phyloP scores from a whole-genome alignment of 345 rosid species.

The Durio zibethinus region DNA sequence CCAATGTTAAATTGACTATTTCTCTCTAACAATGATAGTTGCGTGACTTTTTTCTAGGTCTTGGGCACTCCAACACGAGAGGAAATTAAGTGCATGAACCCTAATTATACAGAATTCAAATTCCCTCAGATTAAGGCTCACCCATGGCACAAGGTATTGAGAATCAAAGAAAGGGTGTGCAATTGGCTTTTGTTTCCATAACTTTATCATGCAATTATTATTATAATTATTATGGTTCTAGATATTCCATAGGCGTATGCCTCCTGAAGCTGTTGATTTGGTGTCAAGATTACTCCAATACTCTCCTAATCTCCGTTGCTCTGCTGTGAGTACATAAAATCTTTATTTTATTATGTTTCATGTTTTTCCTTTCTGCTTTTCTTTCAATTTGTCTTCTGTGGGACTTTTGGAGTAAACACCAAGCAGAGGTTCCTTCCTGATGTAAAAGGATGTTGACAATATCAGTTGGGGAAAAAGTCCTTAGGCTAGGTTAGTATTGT shows the following conservation, averaged over 20 bases:
- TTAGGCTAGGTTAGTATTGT: not conserved
- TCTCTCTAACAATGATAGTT: not conserved
- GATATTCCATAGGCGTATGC: slow-evolving; percentile 95
- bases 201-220: not conserved
- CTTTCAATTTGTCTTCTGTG: not conserved
- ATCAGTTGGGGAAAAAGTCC: not conserved
- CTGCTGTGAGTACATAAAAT: slow-evolving; percentile 60
- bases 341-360: not conserved
- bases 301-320: slow-evolving; percentile 80
- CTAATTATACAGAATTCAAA: slow-evolving; percentile 86
- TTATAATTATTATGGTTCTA: slow-evolving; percentile 21
- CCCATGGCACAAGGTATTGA: slow-evolving; percentile 94
- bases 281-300: slow-evolving; percentile 92
- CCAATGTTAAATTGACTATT: not conserved
- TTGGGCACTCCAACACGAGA: slow-evolving; percentile 98
- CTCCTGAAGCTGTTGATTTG: slow-evolving; percentile 94
- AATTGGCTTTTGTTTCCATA: not conserved
- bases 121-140: slow-evolving; percentile 98
- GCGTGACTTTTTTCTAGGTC: slow-evolving; percentile 46
- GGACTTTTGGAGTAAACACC: not conserved
- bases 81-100: slow-evolving; percentile 99
- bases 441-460: not conserved
- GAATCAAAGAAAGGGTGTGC: not conserved
- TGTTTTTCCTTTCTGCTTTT: not conserved
- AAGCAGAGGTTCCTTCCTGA: not conserved